A percentile compares a stretch with the other conserved stretches of the same genome.
Conservation (phyloP, 805 yeast genomes). For the Dipodascus albidus region DNA sequence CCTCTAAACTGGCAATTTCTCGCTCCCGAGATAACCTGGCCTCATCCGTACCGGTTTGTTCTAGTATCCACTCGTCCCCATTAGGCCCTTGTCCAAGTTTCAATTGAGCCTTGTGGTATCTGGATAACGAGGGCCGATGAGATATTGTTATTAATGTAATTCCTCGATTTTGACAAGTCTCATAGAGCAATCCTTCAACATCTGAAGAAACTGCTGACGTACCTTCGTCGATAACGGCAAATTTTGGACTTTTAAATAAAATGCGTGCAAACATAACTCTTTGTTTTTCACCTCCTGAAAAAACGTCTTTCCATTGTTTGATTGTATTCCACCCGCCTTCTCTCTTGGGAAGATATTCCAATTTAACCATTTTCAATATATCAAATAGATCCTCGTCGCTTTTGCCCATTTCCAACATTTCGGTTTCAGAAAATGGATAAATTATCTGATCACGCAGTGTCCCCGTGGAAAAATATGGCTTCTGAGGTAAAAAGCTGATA, state of each 20-base stretch:
- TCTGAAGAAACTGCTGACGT: slow-evolving; percentile 87
- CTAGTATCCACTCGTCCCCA: slow-evolving; percentile 41
- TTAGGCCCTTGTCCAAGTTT: slow-evolving; percentile 49
- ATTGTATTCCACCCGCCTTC: slow-evolving; percentile 36
- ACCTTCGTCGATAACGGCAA: slow-evolving; percentile 84
- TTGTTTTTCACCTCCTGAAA: slow-evolving; percentile 95
- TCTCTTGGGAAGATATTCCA: slow-evolving; percentile 69
- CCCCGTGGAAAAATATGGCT: slow-evolving; percentile 70
- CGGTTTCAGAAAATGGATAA: slow-evolving; percentile 70
- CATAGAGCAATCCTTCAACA: slow-evolving; percentile 79
- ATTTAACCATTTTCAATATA: slow-evolving; percentile 61
- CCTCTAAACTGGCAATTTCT: slow-evolving; percentile 59
- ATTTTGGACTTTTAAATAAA: slow-evolving; percentile 66
- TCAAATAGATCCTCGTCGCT: slow-evolving; percentile 59
- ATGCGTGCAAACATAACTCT: slow-evolving; percentile 81
- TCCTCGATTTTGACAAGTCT: slow-evolving; percentile 52
- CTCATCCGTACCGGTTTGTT: slow-evolving; percentile 53
- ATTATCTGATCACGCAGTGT: slow-evolving; percentile 84
- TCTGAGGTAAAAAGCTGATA: slow-evolving; percentile 72
- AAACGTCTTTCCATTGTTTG: slow-evolving; percentile 79
- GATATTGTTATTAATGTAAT: slow-evolving; percentile 74
- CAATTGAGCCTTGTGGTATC: slow-evolving; percentile 69
- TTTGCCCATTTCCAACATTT: slow-evolving; percentile 61
- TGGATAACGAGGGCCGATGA: slow-evolving; percentile 73
- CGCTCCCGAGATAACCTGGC: slow-evolving; percentile 59